These are phyloP conservation scores for Jacaranda mimosifolia DNA, from an alignment of 257 asterid genomes.

Conservation along the genomic window DNA sequence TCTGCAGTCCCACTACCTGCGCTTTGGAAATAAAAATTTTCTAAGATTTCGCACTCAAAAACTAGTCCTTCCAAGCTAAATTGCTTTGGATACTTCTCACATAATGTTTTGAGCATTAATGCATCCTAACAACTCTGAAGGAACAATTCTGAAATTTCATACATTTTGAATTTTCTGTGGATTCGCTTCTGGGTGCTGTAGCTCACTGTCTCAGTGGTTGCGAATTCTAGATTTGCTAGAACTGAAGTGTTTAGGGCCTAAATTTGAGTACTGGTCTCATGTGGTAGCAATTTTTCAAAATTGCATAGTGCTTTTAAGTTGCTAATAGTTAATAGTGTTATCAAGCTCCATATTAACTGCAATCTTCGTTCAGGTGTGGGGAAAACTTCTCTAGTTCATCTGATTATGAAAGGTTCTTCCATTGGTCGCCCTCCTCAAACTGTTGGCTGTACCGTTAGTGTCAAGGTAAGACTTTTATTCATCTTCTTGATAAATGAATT, in stretches of 20 bases:
- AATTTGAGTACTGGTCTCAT: neutral
- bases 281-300: neutral
- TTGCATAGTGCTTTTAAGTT: neutral
- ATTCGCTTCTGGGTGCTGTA: neutral
- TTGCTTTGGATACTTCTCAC: too few relatives aligned
- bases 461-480: slow-evolving; percentile 62
- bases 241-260: slow-evolving; percentile 16
- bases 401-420: slow-evolving; percentile 87
- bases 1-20: neutral
- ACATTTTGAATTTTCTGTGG: neutral
- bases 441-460: slow-evolving; percentile 82
- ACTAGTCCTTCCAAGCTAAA: too few relatives aligned
- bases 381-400: slow-evolving; percentile 93
- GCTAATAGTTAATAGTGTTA: neutral
- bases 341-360: slow-evolving; percentile 26
- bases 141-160: slow-evolving; percentile 2
- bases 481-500: slow-evolving; percentile 21
- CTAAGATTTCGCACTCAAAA: neutral
- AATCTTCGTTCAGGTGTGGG: slow-evolving; percentile 74
- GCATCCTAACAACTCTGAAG: neutral
- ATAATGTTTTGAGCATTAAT: slow-evolving; percentile 10
- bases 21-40: neutral
- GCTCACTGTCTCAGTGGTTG: neutral
- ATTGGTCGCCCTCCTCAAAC: slow-evolving; percentile 84
- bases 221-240: neutral